Conservation (phyloP, 2,329 filamentous ascomycete species). For the Arthroderma sp. region DNA sequence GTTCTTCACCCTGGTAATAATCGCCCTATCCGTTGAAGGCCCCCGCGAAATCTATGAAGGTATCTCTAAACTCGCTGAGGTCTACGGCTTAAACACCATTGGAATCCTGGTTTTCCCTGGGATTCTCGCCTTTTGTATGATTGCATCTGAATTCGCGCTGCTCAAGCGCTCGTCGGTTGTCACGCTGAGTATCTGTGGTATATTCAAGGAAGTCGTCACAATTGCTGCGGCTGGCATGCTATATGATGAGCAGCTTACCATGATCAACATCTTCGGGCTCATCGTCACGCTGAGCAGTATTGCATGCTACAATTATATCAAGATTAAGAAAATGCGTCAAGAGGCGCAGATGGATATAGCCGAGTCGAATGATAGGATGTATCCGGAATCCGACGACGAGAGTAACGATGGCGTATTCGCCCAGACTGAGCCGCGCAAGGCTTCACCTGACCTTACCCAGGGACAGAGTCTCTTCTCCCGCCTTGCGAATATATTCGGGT, state of each 20-base stretch:
- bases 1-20: conserved; percentile 67
- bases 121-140: conserved; percentile 89
- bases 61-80: conserved; percentile 47
- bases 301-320: conserved; percentile 83
- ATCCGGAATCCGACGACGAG: conserved; percentile 8
- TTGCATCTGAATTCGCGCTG: conserved; percentile 85
- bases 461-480: too few relatives aligned
- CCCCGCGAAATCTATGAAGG: conserved; percentile 54
- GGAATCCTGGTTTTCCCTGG: conserved; percentile 79
- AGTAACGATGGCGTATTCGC: too few relatives aligned
- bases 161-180: conserved; percentile 92
- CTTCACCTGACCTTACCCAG: too few relatives aligned
- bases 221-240: conserved; percentile 78
- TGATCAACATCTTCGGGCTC: conserved; percentile 75
- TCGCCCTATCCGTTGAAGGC: conserved; percentile 80
- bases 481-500: too few relatives aligned
- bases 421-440: too few relatives aligned
- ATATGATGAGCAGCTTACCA: conserved; percentile 76
- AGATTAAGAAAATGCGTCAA: conserved; percentile 74
- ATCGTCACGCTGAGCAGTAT: conserved; percentile 83
- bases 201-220: conserved; percentile 97
- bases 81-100: conserved; percentile 58
- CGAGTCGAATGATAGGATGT: conserved; percentile 12
- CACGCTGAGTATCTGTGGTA: conserved; percentile 88
- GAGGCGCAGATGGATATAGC: conserved; percentile 46